phyloP scores from a whole-genome alignment of 257 asterid genomes.

The Plantago ovata region DNA sequence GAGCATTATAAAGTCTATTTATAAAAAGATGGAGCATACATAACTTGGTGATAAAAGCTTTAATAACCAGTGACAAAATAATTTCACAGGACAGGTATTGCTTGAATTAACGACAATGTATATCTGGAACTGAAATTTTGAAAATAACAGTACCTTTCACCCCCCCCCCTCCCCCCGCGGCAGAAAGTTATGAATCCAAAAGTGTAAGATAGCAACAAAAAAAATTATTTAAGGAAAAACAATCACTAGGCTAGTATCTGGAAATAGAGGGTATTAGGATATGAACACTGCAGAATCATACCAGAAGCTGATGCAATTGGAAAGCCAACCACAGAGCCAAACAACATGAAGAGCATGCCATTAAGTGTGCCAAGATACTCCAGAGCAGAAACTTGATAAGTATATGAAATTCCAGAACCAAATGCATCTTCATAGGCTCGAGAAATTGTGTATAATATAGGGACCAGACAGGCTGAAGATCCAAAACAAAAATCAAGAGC shows the following conservation, averaged over 20 bases:
- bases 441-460: conserved; percentile 53
- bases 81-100: no score
- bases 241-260: background rate
- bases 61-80: no score
- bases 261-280: conserved; percentile 4
- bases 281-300: conserved; percentile 32
- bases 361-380: conserved; percentile 60
- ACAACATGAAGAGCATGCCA: conserved; percentile 60
- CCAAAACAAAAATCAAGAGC: conserved; percentile 91
- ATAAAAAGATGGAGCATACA: no score
- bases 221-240: conserved; percentile 3
- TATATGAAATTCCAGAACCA: conserved; percentile 40
- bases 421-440: conserved; percentile 72
- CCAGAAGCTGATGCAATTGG: conserved; percentile 97
- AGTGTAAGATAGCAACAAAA: no score
- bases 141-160: background rate
- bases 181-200: no score
- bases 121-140: no score
- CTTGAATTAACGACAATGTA: no score
- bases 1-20: no score
- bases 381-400: conserved; percentile 49
- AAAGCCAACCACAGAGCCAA: conserved; percentile 75
- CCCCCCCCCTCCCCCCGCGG: no score
- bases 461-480: conserved; percentile 66
- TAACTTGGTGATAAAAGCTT: no score